Percentiles rank a stretch among this genome's conserved stretches.
phyloP scores from a whole-genome alignment of 2,329 filamentous ascomycete species.

The Tolypocladium album region DNA sequence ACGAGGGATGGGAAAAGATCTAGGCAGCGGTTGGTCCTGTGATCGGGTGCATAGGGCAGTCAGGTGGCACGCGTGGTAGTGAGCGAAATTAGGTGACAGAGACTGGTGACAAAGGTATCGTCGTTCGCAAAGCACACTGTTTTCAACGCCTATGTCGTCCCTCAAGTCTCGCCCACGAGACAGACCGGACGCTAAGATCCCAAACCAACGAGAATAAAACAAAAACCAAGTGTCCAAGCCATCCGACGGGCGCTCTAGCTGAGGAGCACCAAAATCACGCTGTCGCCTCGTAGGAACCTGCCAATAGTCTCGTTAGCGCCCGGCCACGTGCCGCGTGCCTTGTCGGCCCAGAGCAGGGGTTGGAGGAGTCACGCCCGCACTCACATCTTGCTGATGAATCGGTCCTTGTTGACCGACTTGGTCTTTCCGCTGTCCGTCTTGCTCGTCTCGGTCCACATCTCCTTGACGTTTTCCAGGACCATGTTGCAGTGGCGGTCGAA shows the following conservation, averaged over 20 bases:
- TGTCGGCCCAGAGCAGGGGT: not conserved
- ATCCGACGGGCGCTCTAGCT: conserved; percentile 36
- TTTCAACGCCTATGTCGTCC: conserved; percentile 28
- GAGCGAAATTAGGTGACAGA: conserved; percentile 1
- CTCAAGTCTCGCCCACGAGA: conserved; percentile 18
- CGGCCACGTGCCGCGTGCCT: not conserved
- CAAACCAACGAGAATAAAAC: conserved; percentile 9
- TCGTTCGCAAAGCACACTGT: conserved; percentile 9
- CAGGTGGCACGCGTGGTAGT: not conserved
- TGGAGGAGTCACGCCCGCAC: conserved; percentile 18
- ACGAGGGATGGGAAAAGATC: not conserved
- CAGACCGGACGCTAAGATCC: conserved; percentile 7
- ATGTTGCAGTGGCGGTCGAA: conserved; percentile 99
- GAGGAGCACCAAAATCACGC: conserved; percentile 76
- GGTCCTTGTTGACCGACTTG: conserved; percentile 79
- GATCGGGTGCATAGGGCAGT: not conserved
- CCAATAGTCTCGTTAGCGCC: not conserved
- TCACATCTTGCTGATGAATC: conserved; percentile 96
- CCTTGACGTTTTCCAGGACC: conserved; percentile 86
- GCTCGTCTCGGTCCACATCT: conserved; percentile 97
- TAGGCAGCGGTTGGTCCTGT: not conserved
- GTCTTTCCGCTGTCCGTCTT: conserved; percentile 66
- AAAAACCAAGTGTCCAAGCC: not conserved
- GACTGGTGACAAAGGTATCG: conserved; percentile 3
- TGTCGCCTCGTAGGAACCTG: conserved; percentile 80